These are phyloP conservation scores for Pseudocercospora musae DNA, from an alignment of 2,329 filamentous ascomycete species.

Conservation along the genomic window DNA sequence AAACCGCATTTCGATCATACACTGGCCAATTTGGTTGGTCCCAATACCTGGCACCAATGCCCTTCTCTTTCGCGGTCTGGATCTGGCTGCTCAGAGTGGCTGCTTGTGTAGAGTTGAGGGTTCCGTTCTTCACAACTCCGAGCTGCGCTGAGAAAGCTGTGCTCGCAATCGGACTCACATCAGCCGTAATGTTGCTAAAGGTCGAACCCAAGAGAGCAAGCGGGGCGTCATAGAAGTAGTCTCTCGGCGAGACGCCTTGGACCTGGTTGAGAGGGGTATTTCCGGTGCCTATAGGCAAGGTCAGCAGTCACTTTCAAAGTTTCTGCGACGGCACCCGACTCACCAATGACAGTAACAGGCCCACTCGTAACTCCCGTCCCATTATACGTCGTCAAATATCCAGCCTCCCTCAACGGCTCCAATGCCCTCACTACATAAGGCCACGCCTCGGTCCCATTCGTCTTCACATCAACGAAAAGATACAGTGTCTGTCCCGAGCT, in stretches of 20 bases:
- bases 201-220: constrained; percentile 44
- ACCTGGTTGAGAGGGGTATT: constrained; percentile 51
- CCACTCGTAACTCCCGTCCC: constrained; percentile 46
- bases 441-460: constrained; percentile 54
- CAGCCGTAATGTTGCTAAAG: constrained; percentile 45
- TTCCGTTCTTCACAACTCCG: constrained; percentile 37
- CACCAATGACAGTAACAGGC: constrained; percentile 58
- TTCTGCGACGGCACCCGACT: neutral
- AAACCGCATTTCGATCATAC: constrained; percentile 56
- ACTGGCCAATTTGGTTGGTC: constrained; percentile 60
- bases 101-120: constrained; percentile 49
- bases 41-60: constrained; percentile 62
- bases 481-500: constrained; percentile 56
- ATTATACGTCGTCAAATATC: constrained; percentile 54
- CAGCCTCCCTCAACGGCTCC: constrained; percentile 52
- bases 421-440: constrained; percentile 55
- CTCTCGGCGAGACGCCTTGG: constrained; percentile 39
- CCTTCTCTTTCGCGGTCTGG: constrained; percentile 51
- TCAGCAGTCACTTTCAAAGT: neutral
- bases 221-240: constrained; percentile 60
- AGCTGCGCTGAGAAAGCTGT: constrained; percentile 48
- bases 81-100: constrained; percentile 53
- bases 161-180: constrained; percentile 54
- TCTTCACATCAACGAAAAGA: constrained; percentile 64
- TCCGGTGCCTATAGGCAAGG: constrained; percentile 43